Base-by-base conservation (phyloP, 2,329 filamentous ascomycete genomes). In the Spiromastix sp. region DNA sequence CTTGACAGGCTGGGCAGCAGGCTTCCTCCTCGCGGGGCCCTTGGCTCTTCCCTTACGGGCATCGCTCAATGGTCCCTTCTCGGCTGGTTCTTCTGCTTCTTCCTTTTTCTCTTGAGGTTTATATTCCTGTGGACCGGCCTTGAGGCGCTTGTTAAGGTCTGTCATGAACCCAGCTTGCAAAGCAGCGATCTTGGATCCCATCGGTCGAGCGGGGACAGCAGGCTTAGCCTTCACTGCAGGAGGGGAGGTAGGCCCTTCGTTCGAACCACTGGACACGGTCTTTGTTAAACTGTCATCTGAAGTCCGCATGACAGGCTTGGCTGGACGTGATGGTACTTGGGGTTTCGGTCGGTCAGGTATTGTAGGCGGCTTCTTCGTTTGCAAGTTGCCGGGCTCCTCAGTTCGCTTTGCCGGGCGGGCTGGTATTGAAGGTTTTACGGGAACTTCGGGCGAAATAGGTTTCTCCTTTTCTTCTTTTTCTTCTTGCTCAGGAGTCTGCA, bases 91-190 rank as follows among this genome's bases (percentile, higher is more conserved):
- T n/a, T 55, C 40, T 12, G 59, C 51, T 17, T 49, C 72, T 8
- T 67, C 63, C 44, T 87, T 80, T 50, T 83, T 79, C 46, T 83
- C 81, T 65, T 85, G 87, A 2, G 78, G 74, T 8, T 36, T 50
- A 30, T 51, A 50, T 7, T 71, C 75, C 47, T 84, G 79, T n/a
- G 87, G 89, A 1, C 91, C 91, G 22, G 93, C 64, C 52, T 85
- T 80, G 18, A 98, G 68, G 32, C 86, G 81, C 49, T 85, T 87
- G 59, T 96, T 94, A 27, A 98, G 66, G 52, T 96, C 89, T 29
- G 79, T 86, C 71, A 98, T 77, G 59, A 98, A 96, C 3, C 84
- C 85, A 24, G 84, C 84, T 60, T 93, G 86, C 20, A 98, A 66
- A 16, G 85, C 82, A 11, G 87, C 85, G 55, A 98, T 93, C 66